Evolutionary conservation across 106 monocot species (phyloP).

Genomic region (Apostasia shenzhenica): DNA sequence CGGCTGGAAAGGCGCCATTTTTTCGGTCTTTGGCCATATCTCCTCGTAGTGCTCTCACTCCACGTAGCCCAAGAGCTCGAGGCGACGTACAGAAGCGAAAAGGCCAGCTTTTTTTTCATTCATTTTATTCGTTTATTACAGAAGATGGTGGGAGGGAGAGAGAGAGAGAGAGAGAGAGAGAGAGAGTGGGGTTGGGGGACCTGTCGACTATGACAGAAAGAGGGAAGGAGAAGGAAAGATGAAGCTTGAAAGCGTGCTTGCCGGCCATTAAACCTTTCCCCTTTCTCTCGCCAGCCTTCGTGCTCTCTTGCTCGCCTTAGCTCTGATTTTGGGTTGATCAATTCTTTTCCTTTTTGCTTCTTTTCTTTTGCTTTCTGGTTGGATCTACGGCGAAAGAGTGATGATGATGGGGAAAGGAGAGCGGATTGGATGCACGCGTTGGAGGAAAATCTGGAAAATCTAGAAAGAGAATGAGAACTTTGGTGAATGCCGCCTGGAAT

Average conservation of each 20-base stretch:
- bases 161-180: not conserved
- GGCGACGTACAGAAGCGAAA: too few species aligned
- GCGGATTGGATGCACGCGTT: not conserved
- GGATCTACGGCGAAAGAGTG: not conserved
- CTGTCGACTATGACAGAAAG: conserved; percentile 39
- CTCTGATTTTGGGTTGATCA: not conserved
- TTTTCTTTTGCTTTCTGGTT: not conserved
- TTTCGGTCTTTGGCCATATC: too few species aligned
- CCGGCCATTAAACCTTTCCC: conserved; percentile 55
- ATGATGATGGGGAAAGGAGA: not conserved
- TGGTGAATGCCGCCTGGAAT: conserved; percentile 3
- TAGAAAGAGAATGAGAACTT: not conserved
- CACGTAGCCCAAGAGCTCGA: too few species aligned
- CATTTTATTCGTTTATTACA: not conserved
- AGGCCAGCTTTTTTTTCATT: too few species aligned
- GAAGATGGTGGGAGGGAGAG: not conserved
- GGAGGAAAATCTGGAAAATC: conserved; percentile 2
- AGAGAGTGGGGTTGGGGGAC: conserved; percentile 5
- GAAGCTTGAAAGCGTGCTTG: conserved; percentile 79
- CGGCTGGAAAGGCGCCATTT: too few species aligned
- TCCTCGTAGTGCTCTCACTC: too few species aligned
- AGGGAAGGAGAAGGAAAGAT: conserved; percentile 36
- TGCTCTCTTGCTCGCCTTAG: not conserved
- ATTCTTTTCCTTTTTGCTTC: not conserved
- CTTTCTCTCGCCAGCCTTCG: not conserved